These are phyloP conservation scores for Russula compacta DNA, from an alignment of 768 basidiomycete species.

Conservation along the genomic window DNA sequence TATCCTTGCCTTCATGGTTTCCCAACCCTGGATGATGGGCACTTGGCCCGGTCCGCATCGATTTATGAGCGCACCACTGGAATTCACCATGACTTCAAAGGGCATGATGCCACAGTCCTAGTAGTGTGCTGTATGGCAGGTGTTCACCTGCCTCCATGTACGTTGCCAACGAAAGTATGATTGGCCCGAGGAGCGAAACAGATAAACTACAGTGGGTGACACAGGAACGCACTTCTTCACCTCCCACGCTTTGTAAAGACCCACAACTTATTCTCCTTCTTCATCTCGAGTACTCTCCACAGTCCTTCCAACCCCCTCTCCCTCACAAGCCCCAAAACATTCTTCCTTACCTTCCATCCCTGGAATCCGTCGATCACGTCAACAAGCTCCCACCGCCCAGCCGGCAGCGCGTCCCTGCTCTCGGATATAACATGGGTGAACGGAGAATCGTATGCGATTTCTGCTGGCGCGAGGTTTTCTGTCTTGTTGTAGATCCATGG, in stretches of 20 bases:
- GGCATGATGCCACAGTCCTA: not conserved
- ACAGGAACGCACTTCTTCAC: not conserved
- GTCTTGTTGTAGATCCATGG: conserved; percentile 78
- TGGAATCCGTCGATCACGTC: conserved; percentile 39
- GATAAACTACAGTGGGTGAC: not conserved
- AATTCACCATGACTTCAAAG: not conserved
- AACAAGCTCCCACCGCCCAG: conserved; percentile 35
- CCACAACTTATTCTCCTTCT: conserved; percentile 37
- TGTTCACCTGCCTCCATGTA: not conserved
- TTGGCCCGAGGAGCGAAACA: not conserved
- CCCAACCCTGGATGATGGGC: no score
- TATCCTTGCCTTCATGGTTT: no score
- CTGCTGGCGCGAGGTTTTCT: conserved; percentile 43
- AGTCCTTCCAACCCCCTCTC: conserved; percentile 17
- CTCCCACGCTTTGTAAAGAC: conserved; percentile 33
- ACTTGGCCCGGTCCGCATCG: not conserved
- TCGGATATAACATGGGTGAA: conserved; percentile 64
- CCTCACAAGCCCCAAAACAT: conserved; percentile 24
- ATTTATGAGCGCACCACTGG: not conserved
- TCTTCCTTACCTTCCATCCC: conserved; percentile 29
- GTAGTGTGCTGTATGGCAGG: not conserved
- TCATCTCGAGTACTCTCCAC: conserved; percentile 30
- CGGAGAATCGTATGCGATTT: conserved; percentile 31
- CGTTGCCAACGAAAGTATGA: not conserved
- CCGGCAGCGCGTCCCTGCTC: conserved; percentile 21